These are phyloP conservation scores for Podaxis mareebaensis DNA, from an alignment of 768 basidiomycete genomes.

Conservation along the genomic window DNA sequence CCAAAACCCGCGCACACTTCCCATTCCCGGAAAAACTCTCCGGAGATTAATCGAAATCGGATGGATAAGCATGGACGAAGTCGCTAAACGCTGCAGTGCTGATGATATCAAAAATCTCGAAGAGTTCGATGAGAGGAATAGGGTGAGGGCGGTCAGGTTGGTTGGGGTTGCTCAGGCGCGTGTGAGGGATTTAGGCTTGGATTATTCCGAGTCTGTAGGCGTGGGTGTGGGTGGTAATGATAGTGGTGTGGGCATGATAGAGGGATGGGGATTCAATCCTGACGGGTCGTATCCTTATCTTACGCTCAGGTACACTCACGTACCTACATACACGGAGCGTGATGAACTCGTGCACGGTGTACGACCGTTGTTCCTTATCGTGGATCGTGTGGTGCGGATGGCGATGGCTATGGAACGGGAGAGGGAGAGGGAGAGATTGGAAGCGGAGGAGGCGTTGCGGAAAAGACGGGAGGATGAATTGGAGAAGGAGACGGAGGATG, in stretches of 20 bases:
- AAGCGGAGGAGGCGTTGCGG: conserved; percentile 20
- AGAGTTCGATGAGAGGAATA: conserved; percentile 25
- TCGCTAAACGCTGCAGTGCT: conserved; percentile 26
- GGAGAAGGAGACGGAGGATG: conserved; percentile 1
- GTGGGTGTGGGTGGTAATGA: conserved; percentile 11
- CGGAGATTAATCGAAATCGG: conserved; percentile 38
- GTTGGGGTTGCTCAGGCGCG: conserved; percentile 1
- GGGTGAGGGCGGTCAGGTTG: conserved; percentile 12
- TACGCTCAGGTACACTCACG: conserved; percentile 3
- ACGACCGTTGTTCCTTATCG: conserved; percentile 7
- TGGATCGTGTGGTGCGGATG: conserved; percentile 17
- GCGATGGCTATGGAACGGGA: conserved; percentile 13
- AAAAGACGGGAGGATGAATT: conserved; percentile 13
- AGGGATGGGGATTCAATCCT: conserved; percentile 4
- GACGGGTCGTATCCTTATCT: conserved; percentile 8
- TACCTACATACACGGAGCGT: conserved; percentile 19
- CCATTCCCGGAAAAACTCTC: conserved; percentile 38
- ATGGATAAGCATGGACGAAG: conserved; percentile 39
- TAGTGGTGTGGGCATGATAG: neutral
- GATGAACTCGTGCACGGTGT: conserved; percentile 11
- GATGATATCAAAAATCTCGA: conserved; percentile 37
- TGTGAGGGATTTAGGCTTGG: conserved; percentile 8
- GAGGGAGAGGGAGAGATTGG: conserved; percentile 14
- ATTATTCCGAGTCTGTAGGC: too few relatives aligned
- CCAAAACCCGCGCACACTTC: conserved; percentile 26